Conservation (phyloP, 1,139 yeast genomes). For the Hansenula sp. region DNA sequence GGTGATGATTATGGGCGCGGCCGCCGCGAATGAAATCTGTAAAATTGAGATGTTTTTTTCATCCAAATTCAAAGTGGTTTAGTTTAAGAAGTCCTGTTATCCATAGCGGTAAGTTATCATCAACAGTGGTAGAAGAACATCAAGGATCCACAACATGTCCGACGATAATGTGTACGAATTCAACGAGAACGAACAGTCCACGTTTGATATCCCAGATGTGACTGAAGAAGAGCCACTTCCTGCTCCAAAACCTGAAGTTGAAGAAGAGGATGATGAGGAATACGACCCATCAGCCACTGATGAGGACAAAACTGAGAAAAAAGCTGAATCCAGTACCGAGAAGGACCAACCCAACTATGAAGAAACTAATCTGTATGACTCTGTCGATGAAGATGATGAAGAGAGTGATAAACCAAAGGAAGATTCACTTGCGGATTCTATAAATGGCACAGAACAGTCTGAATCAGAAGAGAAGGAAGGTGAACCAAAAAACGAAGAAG, state of each 20-base stretch:
- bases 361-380: constrained; percentile 7
- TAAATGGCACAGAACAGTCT: constrained; percentile 1
- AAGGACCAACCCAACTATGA: constrained; percentile 1
- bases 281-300: background rate
- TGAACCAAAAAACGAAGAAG: constrained; percentile 1
- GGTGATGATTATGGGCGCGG: too few species aligned
- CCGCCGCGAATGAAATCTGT: too few species aligned
- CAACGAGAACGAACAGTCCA: constrained; percentile 3
- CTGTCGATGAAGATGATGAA: constrained; percentile 11
- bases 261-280: constrained; percentile 1
- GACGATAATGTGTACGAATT: constrained; percentile 6
- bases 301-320: background rate
- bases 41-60: too few species aligned
- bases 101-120: too few species aligned
- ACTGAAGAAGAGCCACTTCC: background rate
- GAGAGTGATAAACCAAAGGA: constrained; percentile 2
- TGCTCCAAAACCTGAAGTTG: background rate
- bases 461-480: constrained; percentile 3
- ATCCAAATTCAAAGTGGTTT: too few species aligned
- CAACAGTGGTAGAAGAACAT: background rate
- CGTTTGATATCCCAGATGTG: constrained; percentile 2
- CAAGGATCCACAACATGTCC: background rate
- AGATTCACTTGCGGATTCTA: background rate
- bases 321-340: background rate
- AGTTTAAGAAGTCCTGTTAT: too few species aligned